Base-by-base conservation (phyloP, 306 rosid species). In the Dalbergia cultrata region DNA sequence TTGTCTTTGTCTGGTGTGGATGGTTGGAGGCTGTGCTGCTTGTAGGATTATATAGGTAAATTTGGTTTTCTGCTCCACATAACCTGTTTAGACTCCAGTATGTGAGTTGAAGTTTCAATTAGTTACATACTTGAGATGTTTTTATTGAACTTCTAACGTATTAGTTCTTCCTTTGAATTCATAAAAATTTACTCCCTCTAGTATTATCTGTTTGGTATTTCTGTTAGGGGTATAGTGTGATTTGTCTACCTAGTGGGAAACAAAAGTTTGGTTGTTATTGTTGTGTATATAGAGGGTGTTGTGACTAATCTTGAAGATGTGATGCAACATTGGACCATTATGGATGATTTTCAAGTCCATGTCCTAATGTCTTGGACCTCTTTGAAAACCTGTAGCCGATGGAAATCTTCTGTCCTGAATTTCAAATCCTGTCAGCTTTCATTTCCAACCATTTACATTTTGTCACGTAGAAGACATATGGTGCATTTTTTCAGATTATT, bases 11-110 rank as follows among this genome's bases (percentile, higher is more conserved):
- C 74, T 72, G 67, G 82, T 59, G 69, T 9, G 37, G 67, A 80
- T 62, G 47, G 70, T 14, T 71, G 67, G 73, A 21, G 39, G 41
- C 53, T 72, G 67, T 60, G 45, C 63, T 72, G 62, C 72, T 66
- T 64, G 74, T 39, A 53, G 81, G 83, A 78, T 39, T 78, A 62
- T 18, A n/a, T 54, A 64, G 91, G 95, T 92, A 89, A 82, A 37
- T 43, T 76, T 77, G 49, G 49, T 67, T 81, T 62, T 80, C 49
- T 41, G 54, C 62, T 75, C 60, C 19, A 21, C 78, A 53, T 64
- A 47, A 21, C 13, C 34, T 62, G 45, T 80, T 49, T 18, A 52
- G 52, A 43, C 41, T 47, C 41, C 31, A 18, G 44, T 17, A 43
- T 49, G 18, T 13, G 56, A 54, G 78, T 34, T 57, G 6, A 53